These are phyloP conservation scores for Trypanosoma rangeli DNA, from an alignment of 208 protist genomes.

Conservation along the genomic window DNA sequence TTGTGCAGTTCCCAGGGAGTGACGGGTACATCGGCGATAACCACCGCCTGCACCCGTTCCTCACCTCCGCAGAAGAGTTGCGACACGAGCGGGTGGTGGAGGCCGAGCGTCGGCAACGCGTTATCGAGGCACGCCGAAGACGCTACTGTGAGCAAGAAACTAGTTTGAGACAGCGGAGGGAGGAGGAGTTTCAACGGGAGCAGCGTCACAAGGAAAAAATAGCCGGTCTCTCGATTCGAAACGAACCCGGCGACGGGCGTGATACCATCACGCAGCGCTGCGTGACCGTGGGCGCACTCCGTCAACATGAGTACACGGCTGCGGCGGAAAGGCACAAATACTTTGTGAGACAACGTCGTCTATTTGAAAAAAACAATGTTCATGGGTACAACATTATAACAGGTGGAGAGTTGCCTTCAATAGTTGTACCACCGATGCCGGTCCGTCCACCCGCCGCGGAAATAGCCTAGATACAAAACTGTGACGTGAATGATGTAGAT, in stretches of 20 bases:
- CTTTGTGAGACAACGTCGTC: slow-evolving; percentile 33
- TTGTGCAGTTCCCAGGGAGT: slow-evolving; percentile 29
- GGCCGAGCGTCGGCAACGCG: not conserved
- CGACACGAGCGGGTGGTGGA: slow-evolving; percentile 29
- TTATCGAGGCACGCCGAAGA: slow-evolving; percentile 22
- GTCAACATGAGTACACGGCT: slow-evolving; percentile 22
- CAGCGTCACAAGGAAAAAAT: slow-evolving; percentile 28
- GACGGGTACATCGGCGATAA: slow-evolving; percentile 40
- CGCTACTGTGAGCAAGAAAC: slow-evolving; percentile 32
- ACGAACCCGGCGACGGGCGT: slow-evolving; percentile 52
- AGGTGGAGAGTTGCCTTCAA: slow-evolving; percentile 30
- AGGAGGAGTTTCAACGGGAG: slow-evolving; percentile 34
- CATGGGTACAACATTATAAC: slow-evolving; percentile 68
- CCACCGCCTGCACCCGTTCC: slow-evolving; percentile 45
- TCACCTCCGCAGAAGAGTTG: slow-evolving; percentile 49
- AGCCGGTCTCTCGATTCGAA: slow-evolving; percentile 35
- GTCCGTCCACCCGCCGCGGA: not conserved
- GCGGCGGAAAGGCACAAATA: slow-evolving; percentile 34
- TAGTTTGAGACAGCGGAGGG: slow-evolving; percentile 24
- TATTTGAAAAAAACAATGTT: slow-evolving; percentile 32
- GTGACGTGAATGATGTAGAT: not conserved
- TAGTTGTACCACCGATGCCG: slow-evolving; percentile 34
- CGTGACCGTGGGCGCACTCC: slow-evolving; percentile 36
- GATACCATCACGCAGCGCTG: slow-evolving; percentile 65
- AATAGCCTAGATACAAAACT: not conserved